Evolutionary conservation across 306 rosid species (phyloP), one percentile per base, ranked within the genome.

Genomic region (Sicyos baderoa): DNA sequence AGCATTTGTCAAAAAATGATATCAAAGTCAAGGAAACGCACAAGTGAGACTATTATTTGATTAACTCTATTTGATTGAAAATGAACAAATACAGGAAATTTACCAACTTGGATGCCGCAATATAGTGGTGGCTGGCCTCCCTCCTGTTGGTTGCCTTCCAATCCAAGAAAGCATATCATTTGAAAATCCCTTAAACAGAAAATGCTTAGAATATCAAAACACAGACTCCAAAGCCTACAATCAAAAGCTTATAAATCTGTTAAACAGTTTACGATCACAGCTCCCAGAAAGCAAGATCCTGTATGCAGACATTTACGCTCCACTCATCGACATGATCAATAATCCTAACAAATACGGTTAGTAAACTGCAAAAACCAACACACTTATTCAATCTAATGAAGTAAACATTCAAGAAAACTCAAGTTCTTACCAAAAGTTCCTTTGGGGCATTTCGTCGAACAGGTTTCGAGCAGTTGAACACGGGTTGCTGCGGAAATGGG

Each of bases 291-390:
- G 87, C 82, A 82, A 42, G 77, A 18, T 86, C 56, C 67, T 79
- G 21, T 77, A 80, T 32, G 25, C 77, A 7, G 71, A 86, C 22
- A 2, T 70, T 2, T 90, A 82, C 71, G 48, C 14, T 7, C 86
- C 84, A 14, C 6, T 80, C 4, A 57, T 56, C 6, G 76, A 75
- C 73, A 80, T 88, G 78, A 77, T 84, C 76, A 76, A 82, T 44
- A 75, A 75, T 15, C 92, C 92, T 57, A 54, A 74, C 16, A 86
- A 86, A 50, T 79, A 76, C 59, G 92, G 83, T 84, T 72, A 9
- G 62, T 23, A 13, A 54, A 15, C 18, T 16, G 29, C 29, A 25
- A 3, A 25, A 25, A 25, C 1, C 1, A 1, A 25, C 3, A 1
- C 1, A 12, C 15, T 10, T 12, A 12, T 45, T 45, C 0, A 50